Evolutionary conservation across 257 asterid species (phyloP), one percentile per base, ranked within the genome.

Genomic region (Ajuga chamaepitys): DNA sequence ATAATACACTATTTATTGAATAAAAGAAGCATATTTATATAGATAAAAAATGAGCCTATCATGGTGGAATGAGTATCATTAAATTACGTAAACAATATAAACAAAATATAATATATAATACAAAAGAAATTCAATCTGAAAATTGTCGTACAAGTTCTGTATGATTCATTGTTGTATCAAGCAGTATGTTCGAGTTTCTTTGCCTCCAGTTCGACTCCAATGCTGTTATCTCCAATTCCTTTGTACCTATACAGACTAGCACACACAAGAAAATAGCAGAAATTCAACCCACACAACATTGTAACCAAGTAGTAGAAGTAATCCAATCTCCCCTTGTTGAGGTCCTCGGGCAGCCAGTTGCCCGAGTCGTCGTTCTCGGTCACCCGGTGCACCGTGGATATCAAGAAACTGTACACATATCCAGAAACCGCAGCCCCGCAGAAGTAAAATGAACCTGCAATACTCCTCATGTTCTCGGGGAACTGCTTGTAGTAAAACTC

Each of bases 401-500:
- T 57, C 76, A 86, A 26, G 51, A 78, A 73, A 17, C 91, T 74
- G 4, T 76, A 80, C 14, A 86, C 45, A 24, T 86, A 89, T 37
- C 74, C 83, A 0, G 91, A 75, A 0, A 70, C 26, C 0, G 95
- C 91, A 53, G 53, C 66, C 0, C 82, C 89, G 58, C 83, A 71
- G 38, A 83, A 85, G 75, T 58, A 64, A 42, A 86, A 76, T 0
- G 95, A 77, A 32, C 89, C 91, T 0, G 85, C 95, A 4, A 89
- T 30, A 68, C 97, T 89, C 78, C 88, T 83, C 95, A 87, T 87
- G 44, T 87, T 85, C 82, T 89, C 97, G 0, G 96, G 97, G 74
- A 85, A 83, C 72, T 89, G 87, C 64, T 82, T 85, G 63, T 86
- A 84, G 65, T 64, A 89, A 37, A 86, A 83, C 50, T 89, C 97